Percentiles rank a stretch among this genome's conserved stretches.
These are phyloP conservation scores for Pinus taeda DNA, from an alignment of 75 land plant genomes.

Conservation along the genomic window DNA sequence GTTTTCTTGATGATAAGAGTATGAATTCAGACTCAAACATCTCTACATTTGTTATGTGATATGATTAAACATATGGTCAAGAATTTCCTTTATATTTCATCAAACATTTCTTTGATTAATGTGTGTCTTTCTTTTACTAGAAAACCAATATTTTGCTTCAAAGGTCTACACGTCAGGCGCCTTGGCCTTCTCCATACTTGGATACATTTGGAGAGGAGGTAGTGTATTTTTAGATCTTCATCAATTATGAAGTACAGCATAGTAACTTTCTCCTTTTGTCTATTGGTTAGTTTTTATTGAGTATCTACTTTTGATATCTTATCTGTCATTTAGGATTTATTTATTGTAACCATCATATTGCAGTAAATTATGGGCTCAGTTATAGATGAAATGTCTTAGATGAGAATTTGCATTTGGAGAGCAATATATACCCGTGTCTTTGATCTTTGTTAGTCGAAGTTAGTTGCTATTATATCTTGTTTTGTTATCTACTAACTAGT, in stretches of 20 bases:
- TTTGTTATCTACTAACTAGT: no score
- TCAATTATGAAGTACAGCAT: background rate
- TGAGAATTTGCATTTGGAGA: no score
- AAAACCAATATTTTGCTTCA: slow-evolving; percentile 83
- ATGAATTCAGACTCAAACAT: slow-evolving; percentile 10
- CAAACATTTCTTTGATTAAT: slow-evolving; percentile 2
- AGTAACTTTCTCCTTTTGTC: background rate
- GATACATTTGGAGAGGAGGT: slow-evolving; percentile 99
- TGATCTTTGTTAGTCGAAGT: no score
- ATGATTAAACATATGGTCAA: background rate
- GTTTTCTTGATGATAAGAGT: slow-evolving; percentile 83
- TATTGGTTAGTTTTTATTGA: background rate
- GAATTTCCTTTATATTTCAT: background rate
- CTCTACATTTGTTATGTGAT: background rate
- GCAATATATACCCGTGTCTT: no score
- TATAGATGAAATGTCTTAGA: background rate
- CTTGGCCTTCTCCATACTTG: slow-evolving; percentile 94
- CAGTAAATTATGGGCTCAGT: background rate
- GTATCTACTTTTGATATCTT: background rate
- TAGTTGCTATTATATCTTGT: no score
- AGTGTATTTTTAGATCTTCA: background rate
- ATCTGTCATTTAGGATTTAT: background rate
- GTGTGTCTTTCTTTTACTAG: slow-evolving; percentile 31
- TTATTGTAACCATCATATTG: background rate
- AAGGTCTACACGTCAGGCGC: slow-evolving; percentile 68